Base-by-base conservation (phyloP, 495 filamentous ascomycete species). In the Hypoxylon crocopeplum region DNA sequence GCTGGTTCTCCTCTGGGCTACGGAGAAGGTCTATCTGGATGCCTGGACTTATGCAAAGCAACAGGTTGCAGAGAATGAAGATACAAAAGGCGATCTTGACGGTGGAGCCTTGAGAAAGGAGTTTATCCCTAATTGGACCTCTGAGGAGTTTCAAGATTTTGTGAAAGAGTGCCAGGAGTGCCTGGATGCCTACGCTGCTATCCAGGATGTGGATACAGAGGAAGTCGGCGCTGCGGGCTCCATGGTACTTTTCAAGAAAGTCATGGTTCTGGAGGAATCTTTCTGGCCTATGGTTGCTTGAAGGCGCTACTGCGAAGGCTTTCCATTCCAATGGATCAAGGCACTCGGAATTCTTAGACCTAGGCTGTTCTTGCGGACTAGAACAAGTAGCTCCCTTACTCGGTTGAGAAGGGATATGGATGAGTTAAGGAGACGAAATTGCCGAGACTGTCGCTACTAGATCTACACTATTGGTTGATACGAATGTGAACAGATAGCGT, bases 1-100 rank as follows among this genome's bases (percentile, higher is more conserved):
- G 7, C 68, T 91, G 52, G 78, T 89, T 7, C 81, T 89, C 16
- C 78, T 91, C 15, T 93, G 88, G 86, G 85, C 86, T 20, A 91
- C 86, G 8, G 89, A 93, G 75, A 80, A 77, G 2, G 80, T 77
- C 55, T 88, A 88, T 67, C 51, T 88, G 3, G 73, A 77, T 34
- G 76, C 84, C 11, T 89, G 85, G 85, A 72, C 72, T 46, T 84
- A 79, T 72, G 84, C 84, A 19, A 76, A 76, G 29, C 48, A 57
- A 10, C 53, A 53, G 10, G 57, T 48, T 20, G 50, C 50, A 17
- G 36, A 52, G 11, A 37, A 44, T 27, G 19, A 32, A 12, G 61
- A 70, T 27, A 46, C 38, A 13, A 42, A 48, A 8, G 48, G 64
- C 32, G 82, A 86, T 69, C 75, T 71, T 5, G 85, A 89, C 64